Evolutionary conservation across 139 green algal genomes (phyloP).

Genomic region (Raphidocelis subcapitata): DNA sequence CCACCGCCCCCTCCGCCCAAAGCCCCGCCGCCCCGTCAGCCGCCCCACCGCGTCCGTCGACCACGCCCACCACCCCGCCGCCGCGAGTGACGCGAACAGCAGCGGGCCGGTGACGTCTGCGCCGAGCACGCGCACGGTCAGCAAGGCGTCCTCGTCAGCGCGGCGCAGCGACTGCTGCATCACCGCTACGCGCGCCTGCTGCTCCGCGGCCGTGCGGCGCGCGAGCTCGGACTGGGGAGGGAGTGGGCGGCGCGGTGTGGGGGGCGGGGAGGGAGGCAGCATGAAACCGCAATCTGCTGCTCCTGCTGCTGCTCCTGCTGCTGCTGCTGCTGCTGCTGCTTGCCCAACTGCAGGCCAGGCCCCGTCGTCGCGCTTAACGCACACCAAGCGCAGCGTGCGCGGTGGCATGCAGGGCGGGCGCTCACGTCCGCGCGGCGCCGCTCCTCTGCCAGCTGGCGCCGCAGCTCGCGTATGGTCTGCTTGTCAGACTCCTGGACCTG

Average conservation of each 20-base stretch:
- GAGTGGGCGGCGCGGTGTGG: background rate
- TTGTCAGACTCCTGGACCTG: conserved; percentile 17
- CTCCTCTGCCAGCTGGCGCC: conserved; percentile 10
- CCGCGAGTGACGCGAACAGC: no score
- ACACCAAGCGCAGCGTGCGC: no score
- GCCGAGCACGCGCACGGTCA: conserved; percentile 14
- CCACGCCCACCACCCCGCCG: no score
- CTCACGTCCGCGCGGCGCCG: conserved; percentile 22
- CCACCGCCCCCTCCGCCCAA: no score
- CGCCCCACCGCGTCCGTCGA: no score
- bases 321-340: background rate
- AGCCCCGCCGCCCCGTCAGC: no score
- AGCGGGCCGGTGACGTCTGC: conserved; percentile 16
- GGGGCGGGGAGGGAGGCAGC: background rate
- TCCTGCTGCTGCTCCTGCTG: background rate
- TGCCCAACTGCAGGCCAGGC: background rate
- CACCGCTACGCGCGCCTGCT: background rate
- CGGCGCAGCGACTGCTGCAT: conserved; percentile 10
- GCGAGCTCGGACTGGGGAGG: conserved; percentile 1
- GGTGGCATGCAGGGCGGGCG: background rate
- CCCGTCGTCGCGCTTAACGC: background rate
- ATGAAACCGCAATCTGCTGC: background rate
- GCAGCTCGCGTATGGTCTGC: conserved; percentile 13
- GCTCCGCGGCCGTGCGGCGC: conserved; percentile 14
- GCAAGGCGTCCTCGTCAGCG: conserved; percentile 7